These are phyloP conservation scores for Gossypium herbaceum DNA, from an alignment of 345 rosid species.

Conservation along the genomic window DNA sequence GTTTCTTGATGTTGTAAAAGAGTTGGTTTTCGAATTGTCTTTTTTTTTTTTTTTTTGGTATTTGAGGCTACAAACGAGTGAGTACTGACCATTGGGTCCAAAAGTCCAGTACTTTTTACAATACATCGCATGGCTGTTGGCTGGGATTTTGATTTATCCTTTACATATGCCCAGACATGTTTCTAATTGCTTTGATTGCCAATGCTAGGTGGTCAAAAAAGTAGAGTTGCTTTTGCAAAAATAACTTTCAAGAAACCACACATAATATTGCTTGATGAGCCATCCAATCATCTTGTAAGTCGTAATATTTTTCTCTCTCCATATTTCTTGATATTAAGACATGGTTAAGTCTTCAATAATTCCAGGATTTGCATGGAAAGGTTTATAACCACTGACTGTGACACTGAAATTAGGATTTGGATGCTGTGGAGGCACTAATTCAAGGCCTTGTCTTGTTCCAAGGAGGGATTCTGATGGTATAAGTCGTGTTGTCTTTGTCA, in stretches of 20 bases:
- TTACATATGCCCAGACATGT: neutral
- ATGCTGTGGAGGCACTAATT: constrained; percentile 97
- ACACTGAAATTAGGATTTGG: constrained; percentile 65
- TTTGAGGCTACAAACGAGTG: neutral
- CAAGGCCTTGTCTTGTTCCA: constrained; percentile 96
- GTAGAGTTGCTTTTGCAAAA: constrained; percentile 98
- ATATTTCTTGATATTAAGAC: neutral
- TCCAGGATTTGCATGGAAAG: neutral
- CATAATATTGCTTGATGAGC: constrained; percentile 93
- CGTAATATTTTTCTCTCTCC: neutral
- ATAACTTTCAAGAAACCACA: constrained; percentile 99
- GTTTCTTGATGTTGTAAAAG: neutral
- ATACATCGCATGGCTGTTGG: neutral
- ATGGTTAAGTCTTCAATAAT: constrained; percentile 1
- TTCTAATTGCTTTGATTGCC: constrained; percentile 18
- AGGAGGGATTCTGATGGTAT: constrained; percentile 97
- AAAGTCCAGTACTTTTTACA: neutral
- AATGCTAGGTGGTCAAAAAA: constrained; percentile 89
- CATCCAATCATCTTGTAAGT: constrained; percentile 99
- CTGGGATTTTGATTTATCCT: neutral
- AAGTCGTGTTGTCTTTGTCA: neutral
- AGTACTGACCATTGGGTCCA: neutral
- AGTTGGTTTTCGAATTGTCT: neutral
- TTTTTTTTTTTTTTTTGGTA: neutral
- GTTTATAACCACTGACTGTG: neutral